Base-by-base conservation (phyloP, 2,329 filamentous ascomycete species). In the Cordyceps tenuipes region DNA sequence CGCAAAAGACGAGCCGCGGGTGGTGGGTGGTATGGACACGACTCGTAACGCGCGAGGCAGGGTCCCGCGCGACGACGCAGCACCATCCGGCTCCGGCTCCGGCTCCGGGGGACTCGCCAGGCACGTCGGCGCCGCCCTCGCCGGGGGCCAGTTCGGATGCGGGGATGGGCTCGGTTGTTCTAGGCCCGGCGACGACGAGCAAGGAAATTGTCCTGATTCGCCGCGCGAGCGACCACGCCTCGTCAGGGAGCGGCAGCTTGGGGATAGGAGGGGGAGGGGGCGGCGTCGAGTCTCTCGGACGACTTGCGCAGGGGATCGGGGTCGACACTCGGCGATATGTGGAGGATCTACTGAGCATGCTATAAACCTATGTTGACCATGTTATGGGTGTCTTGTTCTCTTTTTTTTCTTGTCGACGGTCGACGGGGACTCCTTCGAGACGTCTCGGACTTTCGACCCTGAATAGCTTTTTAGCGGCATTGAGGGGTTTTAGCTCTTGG, bases 251-350 rank as follows among this genome's bases (percentile, higher is more conserved):
- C 31, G 49, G 49, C 10, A 47, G 15, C n/a, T 39, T 52, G 15
- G 57, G 57, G 69, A 67, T n/a, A 71, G 77, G 66, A 61, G 74
- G 15, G 65, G 72, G 79, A 82, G 81, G 5, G 26, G 83, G 82
- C 21, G 60, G 43, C 6, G 26, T 44, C n/a, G 60, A 60, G 19
- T 34, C 53, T 3, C 82, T 85, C 1, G 81, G 79, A 21, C 80
- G 81, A 59, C 71, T 91, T 64, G 84, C 82, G 0, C 85, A 89
- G 67, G 89, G 88, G 0, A 90, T 92, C 63, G 89, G 89, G 0
- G 80, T 91, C 39, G 89, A 92, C 75, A 90, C 88, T 34, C 81
- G 85, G 70, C 82, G 81, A 68, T 91, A 91, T 71, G 83, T 91
- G 4, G 88, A 91, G 70, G 85, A 84, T 1, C 69, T 92, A 60